Percentiles rank a stretch among this genome's conserved stretches.
These are phyloP conservation scores for Epichloe gansuensis DNA, from an alignment of 2,329 filamentous ascomycete species.

Conservation along the genomic window DNA sequence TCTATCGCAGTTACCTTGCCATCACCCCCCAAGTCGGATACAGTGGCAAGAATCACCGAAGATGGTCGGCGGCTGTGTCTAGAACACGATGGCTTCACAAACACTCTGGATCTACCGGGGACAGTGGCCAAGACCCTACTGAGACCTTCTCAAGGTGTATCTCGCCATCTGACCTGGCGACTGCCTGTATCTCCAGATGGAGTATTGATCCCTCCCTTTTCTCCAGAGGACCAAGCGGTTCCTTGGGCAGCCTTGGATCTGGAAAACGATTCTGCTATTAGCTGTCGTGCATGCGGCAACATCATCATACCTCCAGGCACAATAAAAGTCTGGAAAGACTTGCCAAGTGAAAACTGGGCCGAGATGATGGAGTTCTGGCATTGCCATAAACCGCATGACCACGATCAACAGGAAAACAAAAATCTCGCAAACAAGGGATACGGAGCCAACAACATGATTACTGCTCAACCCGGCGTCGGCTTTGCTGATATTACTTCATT, in stretches of 20 bases:
- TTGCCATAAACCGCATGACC: conserved; percentile 77
- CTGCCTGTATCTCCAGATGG: conserved; percentile 28
- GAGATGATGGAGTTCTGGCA: conserved; percentile 99
- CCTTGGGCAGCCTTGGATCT: conserved; percentile 47
- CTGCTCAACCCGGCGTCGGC: conserved; percentile 51
- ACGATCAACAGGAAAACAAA: conserved; percentile 32
- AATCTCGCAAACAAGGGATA: conserved; percentile 57
- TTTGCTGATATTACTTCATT: conserved; percentile 75
- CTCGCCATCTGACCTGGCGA: conserved; percentile 37
- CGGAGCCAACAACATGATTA: conserved; percentile 64
- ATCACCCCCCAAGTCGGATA: conserved; percentile 28
- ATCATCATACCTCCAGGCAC: conserved; percentile 24
- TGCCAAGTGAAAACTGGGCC: conserved; percentile 95
- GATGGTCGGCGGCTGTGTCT: conserved; percentile 34
- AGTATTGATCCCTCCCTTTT: conserved; percentile 14
- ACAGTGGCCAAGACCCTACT: conserved; percentile 24
- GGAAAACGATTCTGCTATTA: conserved; percentile 24
- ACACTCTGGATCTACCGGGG: conserved; percentile 30
- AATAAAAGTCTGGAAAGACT: conserved; percentile 65
- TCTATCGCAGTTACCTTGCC: conserved; percentile 42
- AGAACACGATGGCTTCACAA: conserved; percentile 28
- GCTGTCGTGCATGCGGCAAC: conserved; percentile 27
- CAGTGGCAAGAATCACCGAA: conserved; percentile 29
- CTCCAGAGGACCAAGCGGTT: conserved; percentile 25
- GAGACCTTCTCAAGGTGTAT: conserved; percentile 21